phyloP scores from a whole-genome alignment of 106 monocot genomes.

The Acanthochlamys bracteata region DNA sequence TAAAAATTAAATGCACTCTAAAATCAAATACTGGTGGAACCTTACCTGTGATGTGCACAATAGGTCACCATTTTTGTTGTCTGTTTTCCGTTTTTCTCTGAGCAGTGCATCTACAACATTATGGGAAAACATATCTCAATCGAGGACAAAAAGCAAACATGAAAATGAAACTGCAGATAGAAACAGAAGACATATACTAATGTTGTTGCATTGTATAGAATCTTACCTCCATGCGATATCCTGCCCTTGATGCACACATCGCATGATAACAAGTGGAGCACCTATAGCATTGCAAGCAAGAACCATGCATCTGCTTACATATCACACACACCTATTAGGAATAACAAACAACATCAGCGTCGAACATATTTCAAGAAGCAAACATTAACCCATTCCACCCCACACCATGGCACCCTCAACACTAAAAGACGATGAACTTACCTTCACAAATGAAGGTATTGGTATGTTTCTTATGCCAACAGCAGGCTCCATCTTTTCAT shows the following conservation, averaged over 20 bases:
- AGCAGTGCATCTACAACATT: conserved; percentile 66
- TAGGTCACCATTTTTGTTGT: conserved; percentile 80
- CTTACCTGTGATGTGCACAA: conserved; percentile 81
- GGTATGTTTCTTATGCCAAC: conserved; percentile 70
- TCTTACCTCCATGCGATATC: conserved; percentile 93
- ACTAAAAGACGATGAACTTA: conserved; percentile 15
- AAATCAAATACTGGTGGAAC: neutral
- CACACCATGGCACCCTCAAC: neutral
- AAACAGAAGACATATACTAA: neutral
- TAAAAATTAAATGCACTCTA: neutral
- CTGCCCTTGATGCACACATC: conserved; percentile 96
- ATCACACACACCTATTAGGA: conserved; percentile 63
- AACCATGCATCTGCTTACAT: conserved; percentile 92
- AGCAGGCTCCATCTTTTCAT: conserved; percentile 92
- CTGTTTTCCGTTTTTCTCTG: conserved; percentile 70
- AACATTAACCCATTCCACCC: neutral
- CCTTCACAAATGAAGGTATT: conserved; percentile 72
- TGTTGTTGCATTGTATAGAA: neutral
- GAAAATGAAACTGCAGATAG: neutral
- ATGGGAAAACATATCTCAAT: neutral
- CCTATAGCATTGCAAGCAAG: conserved; percentile 78
- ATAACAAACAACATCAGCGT: conserved; percentile 6
- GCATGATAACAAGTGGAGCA: conserved; percentile 93
- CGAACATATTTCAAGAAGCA: neutral
- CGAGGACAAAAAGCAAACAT: neutral